Base-by-base conservation (phyloP, 805 yeast genomes). In the Barnettozyma wickerhamii region DNA sequence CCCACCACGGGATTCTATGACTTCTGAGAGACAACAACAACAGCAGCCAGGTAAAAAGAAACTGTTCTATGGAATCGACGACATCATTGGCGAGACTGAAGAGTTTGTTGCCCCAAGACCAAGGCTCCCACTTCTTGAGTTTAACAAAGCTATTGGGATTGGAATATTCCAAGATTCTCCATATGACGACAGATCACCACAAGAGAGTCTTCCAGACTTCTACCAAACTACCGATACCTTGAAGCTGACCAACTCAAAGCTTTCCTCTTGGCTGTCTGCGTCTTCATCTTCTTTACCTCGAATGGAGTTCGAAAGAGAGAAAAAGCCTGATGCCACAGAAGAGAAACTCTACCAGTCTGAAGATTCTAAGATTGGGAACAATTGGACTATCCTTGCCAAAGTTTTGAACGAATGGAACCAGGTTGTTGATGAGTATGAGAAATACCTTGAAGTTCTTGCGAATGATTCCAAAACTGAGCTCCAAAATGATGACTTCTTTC, bases 401-500 rank as follows among this genome's bases (percentile, higher is more conserved):
- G 63, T 75, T 7, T 50, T 78, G 38, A 73, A 70, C 49, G 84
- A 77, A 49, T 74, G 79, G 72, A 69, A 71, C 41, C 24, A 42
- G 4, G 56, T 65, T 31, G 71, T 75, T 18, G 70, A 68, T 42
- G 83, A 77, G 48, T 72, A 77, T 67, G 72, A 72, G 41, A 38
- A 47, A 12, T 59, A 39, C 24, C 15, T 30, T 3, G 35, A 24
- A 19, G n/a, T 42, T 17, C 18, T 36, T 10, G 48, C 37, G 4
- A 33, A 30, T 19, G 49, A 44, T n/a, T 38, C 42, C 24, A 38
- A 33, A 19, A 26, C 14, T 28, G 29, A 30, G 5, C 19, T 45
- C 3, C 19, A 24, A 15, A 41, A 26, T 39, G 45, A 35, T 9
- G 24, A 31, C 4, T 9, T n/a, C 15, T 31, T 41, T 9, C 31